phyloP scores from a whole-genome alignment of 768 basidiomycete genomes.

The Sporobolomyces pararoseus region DNA sequence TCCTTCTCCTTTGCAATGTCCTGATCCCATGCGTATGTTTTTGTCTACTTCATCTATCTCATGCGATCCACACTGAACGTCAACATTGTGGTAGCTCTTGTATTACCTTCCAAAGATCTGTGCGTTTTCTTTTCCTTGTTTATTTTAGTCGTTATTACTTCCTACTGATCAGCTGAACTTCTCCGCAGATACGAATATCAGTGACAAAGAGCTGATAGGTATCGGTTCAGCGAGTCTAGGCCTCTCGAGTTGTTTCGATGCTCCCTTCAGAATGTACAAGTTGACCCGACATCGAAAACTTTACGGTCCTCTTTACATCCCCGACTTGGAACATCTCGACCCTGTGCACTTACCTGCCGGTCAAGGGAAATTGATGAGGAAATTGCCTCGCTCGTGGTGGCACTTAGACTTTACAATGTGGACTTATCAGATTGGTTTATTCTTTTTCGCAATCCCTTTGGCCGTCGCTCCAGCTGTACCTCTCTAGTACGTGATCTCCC shows the following conservation, averaged over 20 bases:
- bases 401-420: slow-evolving; percentile 42
- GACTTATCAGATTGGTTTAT: slow-evolving; percentile 25
- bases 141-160: not conserved
- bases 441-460: slow-evolving; percentile 42
- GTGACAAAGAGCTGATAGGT: slow-evolving; percentile 37
- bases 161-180: not conserved
- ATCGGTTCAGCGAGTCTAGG: slow-evolving; percentile 42
- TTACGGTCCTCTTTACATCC: slow-evolving; percentile 44
- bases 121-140: not conserved
- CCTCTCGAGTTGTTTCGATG: slow-evolving; percentile 43
- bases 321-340: slow-evolving; percentile 5
- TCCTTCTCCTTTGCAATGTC: not conserved
- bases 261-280: slow-evolving; percentile 43
- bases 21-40: too few relatives aligned
- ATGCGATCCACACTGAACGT: too few relatives aligned
- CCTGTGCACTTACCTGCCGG: slow-evolving; percentile 22
- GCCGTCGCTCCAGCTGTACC: slow-evolving; percentile 42
- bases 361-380: slow-evolving; percentile 5
- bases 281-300: slow-evolving; percentile 37
- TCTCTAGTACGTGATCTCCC: slow-evolving; percentile 19
- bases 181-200: not conserved
- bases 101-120: slow-evolving; percentile 5
- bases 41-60: too few relatives aligned
- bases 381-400: slow-evolving; percentile 34
- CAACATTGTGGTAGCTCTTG: not conserved